These are phyloP conservation scores for Euptelea pleiosperma DNA, from an alignment of 164 flowering plant genomes.

Conservation along the genomic window DNA sequence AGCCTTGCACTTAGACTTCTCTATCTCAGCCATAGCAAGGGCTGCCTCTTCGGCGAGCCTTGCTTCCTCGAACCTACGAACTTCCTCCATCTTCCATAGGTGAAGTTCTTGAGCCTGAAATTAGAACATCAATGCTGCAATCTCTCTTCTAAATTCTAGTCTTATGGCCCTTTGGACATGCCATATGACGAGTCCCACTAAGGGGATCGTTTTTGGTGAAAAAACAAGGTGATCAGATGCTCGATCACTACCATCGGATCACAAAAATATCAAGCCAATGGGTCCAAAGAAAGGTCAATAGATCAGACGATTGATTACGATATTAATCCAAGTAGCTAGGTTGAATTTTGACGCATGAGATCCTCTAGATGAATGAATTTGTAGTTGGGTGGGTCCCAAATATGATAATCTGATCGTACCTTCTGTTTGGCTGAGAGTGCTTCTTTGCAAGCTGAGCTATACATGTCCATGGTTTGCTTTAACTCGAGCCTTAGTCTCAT, in stretches of 20 bases:
- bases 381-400: no score
- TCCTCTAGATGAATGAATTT: no score
- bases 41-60: slow-evolving; percentile 62
- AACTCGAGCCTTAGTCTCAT: slow-evolving; percentile 23
- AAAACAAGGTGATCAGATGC: neutral
- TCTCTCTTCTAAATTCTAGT: neutral
- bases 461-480: slow-evolving; percentile 23
- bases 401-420: slow-evolving; percentile 11
- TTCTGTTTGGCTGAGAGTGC: slow-evolving; percentile 16
- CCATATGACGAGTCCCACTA: no score
- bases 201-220: no score
- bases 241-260: neutral
- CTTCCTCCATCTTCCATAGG: slow-evolving; percentile 59
- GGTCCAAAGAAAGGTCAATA: neutral
- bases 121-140: neutral
- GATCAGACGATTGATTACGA: neutral
- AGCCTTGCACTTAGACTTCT: slow-evolving; percentile 58
- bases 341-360: neutral
- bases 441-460: slow-evolving; percentile 20
- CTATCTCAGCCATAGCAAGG: slow-evolving; percentile 50
- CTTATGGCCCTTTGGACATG: no score
- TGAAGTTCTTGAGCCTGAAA: slow-evolving; percentile 53
- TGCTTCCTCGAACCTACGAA: slow-evolving; percentile 50
- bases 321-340: neutral
- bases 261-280: neutral